phyloP scores from a whole-genome alignment of 2,329 filamentous ascomycete species.

The Colletotrichum camelliae region DNA sequence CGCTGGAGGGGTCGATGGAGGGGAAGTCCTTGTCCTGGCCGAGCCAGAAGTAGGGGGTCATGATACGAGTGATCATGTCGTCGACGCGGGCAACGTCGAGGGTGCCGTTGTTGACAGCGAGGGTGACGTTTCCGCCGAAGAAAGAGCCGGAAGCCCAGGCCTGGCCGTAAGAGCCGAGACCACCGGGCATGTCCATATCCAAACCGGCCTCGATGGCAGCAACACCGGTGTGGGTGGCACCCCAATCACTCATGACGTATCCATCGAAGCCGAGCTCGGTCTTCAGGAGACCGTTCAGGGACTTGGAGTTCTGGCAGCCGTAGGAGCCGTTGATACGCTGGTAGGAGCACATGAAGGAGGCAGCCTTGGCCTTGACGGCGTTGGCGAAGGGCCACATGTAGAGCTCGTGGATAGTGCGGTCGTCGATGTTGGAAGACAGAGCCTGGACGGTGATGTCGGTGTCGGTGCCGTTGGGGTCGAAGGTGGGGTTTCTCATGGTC shows the following conservation, averaged over 20 bases:
- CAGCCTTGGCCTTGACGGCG: slow-evolving; percentile 34
- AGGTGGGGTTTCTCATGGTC: slow-evolving; percentile 34
- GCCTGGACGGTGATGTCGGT: slow-evolving; percentile 31
- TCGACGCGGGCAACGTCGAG: slow-evolving; percentile 45
- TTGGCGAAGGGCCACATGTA: slow-evolving; percentile 42
- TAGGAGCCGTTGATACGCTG: slow-evolving; percentile 53
- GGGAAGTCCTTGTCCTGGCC: slow-evolving; percentile 54
- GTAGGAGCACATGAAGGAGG: slow-evolving; percentile 49
- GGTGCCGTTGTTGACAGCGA: slow-evolving; percentile 53
- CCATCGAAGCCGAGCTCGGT: slow-evolving; percentile 55
- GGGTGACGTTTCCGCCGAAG: slow-evolving; percentile 51
- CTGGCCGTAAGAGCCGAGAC: slow-evolving; percentile 35
- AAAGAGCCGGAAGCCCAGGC: slow-evolving; percentile 37
- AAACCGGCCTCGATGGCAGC: slow-evolving; percentile 48
- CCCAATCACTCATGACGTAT: slow-evolving; percentile 50
- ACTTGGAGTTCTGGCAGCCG: slow-evolving; percentile 54
- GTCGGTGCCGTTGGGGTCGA: slow-evolving; percentile 27
- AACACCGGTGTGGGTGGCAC: slow-evolving; percentile 44
- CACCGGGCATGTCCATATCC: slow-evolving; percentile 59
- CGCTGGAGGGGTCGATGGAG: slow-evolving; percentile 46
- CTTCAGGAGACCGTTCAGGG: slow-evolving; percentile 54
- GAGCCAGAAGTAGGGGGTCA: slow-evolving; percentile 56
- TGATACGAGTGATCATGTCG: slow-evolving; percentile 58
- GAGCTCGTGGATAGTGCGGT: slow-evolving; percentile 63
- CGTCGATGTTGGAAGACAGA: slow-evolving; percentile 56